These are phyloP conservation scores for Aspergillus heteromorphus DNA, from an alignment of 495 filamentous ascomycete genomes.

Conservation along the genomic window DNA sequence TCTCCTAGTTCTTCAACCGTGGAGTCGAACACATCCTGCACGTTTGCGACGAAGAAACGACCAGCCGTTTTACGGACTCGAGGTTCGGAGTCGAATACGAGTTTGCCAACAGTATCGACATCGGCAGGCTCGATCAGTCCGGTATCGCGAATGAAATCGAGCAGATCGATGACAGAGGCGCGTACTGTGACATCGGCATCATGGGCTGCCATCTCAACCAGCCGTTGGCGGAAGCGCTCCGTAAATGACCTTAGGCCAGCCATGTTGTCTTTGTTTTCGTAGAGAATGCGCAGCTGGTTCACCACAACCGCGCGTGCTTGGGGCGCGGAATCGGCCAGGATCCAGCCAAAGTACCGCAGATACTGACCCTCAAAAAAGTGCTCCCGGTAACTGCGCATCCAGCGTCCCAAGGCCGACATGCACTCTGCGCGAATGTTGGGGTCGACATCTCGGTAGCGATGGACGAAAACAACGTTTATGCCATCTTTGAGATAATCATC, in stretches of 20 bases:
- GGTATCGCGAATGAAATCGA: constrained; percentile 74
- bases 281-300: constrained; percentile 71
- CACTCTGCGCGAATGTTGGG: constrained; percentile 80
- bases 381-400: constrained; percentile 78
- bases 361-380: constrained; percentile 83
- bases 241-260: constrained; percentile 80
- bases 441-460: constrained; percentile 93
- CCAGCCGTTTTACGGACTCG: constrained; percentile 82
- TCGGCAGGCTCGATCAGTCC: constrained; percentile 87
- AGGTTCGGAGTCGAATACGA: constrained; percentile 82
- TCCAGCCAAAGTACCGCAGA: constrained; percentile 91
- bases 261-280: constrained; percentile 68
- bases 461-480: constrained; percentile 85
- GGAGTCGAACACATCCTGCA: constrained; percentile 73
- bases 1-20: constrained; percentile 81
- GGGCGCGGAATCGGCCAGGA: constrained; percentile 70
- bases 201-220: constrained; percentile 86
- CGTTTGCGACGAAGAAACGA: constrained; percentile 79
- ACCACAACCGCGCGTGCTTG: constrained; percentile 70
- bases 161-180: constrained; percentile 68
- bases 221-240: constrained; percentile 76
- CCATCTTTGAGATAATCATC: constrained; percentile 69
- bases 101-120: constrained; percentile 74
- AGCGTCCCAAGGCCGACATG: constrained; percentile 73
- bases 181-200: constrained; percentile 77